Evolutionary conservation across 2,329 filamentous ascomycete genomes (phyloP), one percentile per base, ranked within the genome.

Genomic region (Ascochyta pisi): DNA sequence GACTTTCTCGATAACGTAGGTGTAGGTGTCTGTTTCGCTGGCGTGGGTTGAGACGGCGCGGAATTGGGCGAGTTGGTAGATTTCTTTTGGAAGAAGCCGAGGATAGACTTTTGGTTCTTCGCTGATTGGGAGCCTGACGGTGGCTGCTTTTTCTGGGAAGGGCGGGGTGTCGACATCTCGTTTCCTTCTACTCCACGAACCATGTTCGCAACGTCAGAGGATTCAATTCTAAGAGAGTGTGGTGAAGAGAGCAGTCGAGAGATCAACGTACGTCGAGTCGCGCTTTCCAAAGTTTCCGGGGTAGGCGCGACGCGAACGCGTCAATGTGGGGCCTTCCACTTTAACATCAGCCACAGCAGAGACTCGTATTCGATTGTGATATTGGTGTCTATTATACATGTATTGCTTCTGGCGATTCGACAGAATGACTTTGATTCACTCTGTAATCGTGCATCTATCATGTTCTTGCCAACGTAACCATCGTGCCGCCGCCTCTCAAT

Each of bases 11-110:
- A 65, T 7, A 71, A 40, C 22, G 46, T 59, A 2, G 71, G 63
- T 7, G 64, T 56, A 43, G 65, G 56, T 50, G 68, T 71, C 59
- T 67, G 71, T 44, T 66, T 68, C 16, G 43, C 50, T 27, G 65
- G 58, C 34, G 67, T 65, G 12, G 71, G 57, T 40, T 65, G 56
- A 37, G 74, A 69, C 4, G 74, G 71, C 22, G 73, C 73, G 33
- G 73, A 68, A 57, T 71, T 75, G 13, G 81, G 81, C 24, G 81
- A 79, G 16, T 80, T 80, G 13, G 81, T 77, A 3, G 81, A 78
- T 58, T 82, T 77, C 73, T 83, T 92, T 63, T 88, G 83, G 69
- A 94, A 94, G 82, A 95, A 95, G 39, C 89, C 89, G 33, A 92
- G 80, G 57, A 95, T 92, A 49, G 88, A 90, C 73, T 82, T 83